phyloP scores from a whole-genome alignment of 192 early-diverging fungal genomes.

The Funneliformis mosseae region DNA sequence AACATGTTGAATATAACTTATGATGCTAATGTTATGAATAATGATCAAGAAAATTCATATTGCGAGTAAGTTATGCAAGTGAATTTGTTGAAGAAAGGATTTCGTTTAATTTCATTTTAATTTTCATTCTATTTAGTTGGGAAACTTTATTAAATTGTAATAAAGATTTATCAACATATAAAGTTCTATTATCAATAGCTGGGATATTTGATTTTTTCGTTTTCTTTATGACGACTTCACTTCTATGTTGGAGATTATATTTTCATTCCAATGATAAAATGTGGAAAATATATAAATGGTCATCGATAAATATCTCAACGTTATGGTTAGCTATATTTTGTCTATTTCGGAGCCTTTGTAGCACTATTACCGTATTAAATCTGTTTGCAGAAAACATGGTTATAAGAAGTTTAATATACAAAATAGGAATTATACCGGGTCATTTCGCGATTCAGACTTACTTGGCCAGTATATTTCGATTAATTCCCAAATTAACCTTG shows the following conservation, averaged over 20 bases:
- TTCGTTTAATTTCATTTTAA: not conserved
- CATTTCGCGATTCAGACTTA: not conserved
- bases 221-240: not conserved
- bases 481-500: not conserved
- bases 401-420: not conserved
- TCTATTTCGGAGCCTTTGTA: not conserved
- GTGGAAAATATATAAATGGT: not conserved
- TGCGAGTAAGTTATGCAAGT: too few relatives aligned
- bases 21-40: too few relatives aligned
- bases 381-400: not conserved
- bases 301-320: not conserved
- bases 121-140: not conserved
- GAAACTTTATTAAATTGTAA: not conserved
- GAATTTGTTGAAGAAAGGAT: too few relatives aligned
- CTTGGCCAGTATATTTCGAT: not conserved
- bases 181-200: not conserved
- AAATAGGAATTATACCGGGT: not conserved
- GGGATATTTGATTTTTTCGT: not conserved
- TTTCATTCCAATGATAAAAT: not conserved
- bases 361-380: not conserved
- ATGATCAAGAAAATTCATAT: too few relatives aligned
- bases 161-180: not conserved
- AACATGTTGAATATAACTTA: too few relatives aligned
- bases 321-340: not conserved
- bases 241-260: not conserved